Evolutionary conservation across 2,329 filamentous ascomycete species (phyloP).

Genomic region (Botrytis pseudocinerea): DNA sequence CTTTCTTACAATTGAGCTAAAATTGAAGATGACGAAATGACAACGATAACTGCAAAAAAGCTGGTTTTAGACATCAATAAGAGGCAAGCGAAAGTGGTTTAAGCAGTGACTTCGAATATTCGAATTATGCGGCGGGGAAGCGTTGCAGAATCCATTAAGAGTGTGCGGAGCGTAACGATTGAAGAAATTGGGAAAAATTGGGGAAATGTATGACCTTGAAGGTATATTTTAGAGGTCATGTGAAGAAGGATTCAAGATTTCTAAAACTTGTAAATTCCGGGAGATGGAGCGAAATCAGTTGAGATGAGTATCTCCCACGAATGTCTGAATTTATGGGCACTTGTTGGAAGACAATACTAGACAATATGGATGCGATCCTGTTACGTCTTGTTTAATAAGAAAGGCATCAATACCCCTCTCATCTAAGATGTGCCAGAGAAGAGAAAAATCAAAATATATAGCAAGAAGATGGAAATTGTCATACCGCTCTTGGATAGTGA

Average conservation of each 20-base stretch:
- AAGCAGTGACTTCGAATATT: neutral
- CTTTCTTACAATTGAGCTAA: too few species aligned
- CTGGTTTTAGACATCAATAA: neutral
- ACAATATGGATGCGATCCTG: neutral
- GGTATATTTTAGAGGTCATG: neutral
- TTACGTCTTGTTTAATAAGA: neutral
- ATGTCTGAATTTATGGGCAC: neutral
- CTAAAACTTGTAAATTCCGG: neutral
- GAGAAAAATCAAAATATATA: neutral
- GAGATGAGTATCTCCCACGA: neutral
- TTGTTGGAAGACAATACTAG: neutral
- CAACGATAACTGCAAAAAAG: too few species aligned
- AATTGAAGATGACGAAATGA: too few species aligned
- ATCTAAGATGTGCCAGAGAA: neutral
- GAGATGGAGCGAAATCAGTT: too few species aligned
- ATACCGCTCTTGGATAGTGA: neutral
- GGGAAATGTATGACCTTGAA: neutral
- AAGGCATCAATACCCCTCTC: neutral
- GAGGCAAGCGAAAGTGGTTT: neutral
- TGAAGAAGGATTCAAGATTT: neutral
- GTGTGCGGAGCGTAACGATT: neutral
- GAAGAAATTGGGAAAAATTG: neutral
- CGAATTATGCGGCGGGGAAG: neutral
- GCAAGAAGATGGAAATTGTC: neutral
- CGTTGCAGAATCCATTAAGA: neutral